Evolutionary conservation across 1,284 basidiomycete species (phyloP).

Genomic region (Leccinum subfulvum): DNA sequence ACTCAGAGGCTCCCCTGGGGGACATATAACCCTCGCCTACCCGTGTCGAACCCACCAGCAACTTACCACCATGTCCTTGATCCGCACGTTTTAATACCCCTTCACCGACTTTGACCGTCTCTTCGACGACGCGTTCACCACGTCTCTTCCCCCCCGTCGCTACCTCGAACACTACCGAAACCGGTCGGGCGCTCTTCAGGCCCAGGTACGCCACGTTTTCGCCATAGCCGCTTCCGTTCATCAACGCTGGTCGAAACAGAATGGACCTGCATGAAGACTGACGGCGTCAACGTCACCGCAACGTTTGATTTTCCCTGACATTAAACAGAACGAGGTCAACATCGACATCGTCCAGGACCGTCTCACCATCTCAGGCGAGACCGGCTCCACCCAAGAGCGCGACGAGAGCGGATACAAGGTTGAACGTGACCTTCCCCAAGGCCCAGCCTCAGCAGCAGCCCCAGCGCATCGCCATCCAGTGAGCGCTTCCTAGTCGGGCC

Average conservation of each 20-base stretch:
- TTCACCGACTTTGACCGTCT: slow-evolving; percentile 51
- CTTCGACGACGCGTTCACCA: slow-evolving; percentile 45
- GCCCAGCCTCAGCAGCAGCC: slow-evolving; percentile 34
- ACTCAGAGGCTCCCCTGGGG: not conserved
- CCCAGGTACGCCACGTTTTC: slow-evolving; percentile 25
- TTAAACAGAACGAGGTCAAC: slow-evolving; percentile 42
- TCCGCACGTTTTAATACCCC: slow-evolving; percentile 45
- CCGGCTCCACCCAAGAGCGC: slow-evolving; percentile 31
- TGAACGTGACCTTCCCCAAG: slow-evolving; percentile 46
- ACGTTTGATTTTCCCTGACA: slow-evolving; percentile 51
- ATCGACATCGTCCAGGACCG: slow-evolving; percentile 44
- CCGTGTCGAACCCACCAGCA: not conserved
- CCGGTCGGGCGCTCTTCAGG: slow-evolving; percentile 18
- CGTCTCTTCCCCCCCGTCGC: slow-evolving; percentile 19
- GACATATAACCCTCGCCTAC: not conserved
- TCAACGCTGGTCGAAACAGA: slow-evolving; percentile 25
- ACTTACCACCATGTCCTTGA: slow-evolving; percentile 32
- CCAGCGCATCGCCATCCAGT: slow-evolving; percentile 37
- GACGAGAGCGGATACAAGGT: slow-evolving; percentile 46
- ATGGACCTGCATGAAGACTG: slow-evolving; percentile 49
- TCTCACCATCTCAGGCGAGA: slow-evolving; percentile 48
- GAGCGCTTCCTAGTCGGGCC: slow-evolving; percentile 1
- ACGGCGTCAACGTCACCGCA: slow-evolving; percentile 43
- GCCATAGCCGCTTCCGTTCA: not conserved
- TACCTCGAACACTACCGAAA: slow-evolving; percentile 9